Evolutionary conservation across 2,329 filamentous ascomycete genomes (phyloP), one percentile per base, ranked within the genome.

Genomic region (Monilinia fructicola): DNA sequence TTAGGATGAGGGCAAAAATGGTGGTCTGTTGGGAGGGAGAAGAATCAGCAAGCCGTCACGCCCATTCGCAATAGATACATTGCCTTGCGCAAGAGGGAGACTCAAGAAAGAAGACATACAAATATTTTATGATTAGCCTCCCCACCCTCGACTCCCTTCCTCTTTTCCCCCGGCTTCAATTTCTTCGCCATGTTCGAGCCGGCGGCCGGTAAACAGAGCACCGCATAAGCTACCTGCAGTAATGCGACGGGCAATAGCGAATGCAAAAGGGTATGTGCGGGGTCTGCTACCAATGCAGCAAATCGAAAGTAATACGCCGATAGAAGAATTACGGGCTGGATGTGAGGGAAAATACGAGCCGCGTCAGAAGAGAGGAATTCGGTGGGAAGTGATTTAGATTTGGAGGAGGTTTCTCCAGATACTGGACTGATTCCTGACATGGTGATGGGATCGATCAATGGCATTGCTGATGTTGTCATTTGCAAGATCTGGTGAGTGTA

Each of bases 301-400:
- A 96, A 94, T 50, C 84, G 84, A 69, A 85, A 75, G 55, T 84
- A 82, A 75, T 90, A 88, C 46, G 90, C 78, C 12, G 83, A 83
- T 40, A 91, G 82, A 40, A 96, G 81, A 14, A 92, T 78, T 35
- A 84, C 78, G 0, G 91, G 89, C 71, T 96, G 90, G 26, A 87
- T 77, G 73, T 91, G 83, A 16, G 88, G 85, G 74, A 90, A 84
- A 28, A 84, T 76, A 61, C 78, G 81, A 2, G 85, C 82, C 26
- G 80, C 69, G 23, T 74, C 70, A 1, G 69, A 75, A 4, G 75
- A 73, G 11, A 76, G 71, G 31, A 76, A 67, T 12, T 77, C 74
- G 35, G 74, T 70, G 67, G 75, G 72, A n/a, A 66, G 56, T n/a
- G 74, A 74, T 54, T 63, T 52, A n/a, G 62, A 16, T 44, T 67